These are phyloP conservation scores for Fusarium newnesense DNA, from an alignment of 2,329 filamentous ascomycete species.

Conservation along the genomic window DNA sequence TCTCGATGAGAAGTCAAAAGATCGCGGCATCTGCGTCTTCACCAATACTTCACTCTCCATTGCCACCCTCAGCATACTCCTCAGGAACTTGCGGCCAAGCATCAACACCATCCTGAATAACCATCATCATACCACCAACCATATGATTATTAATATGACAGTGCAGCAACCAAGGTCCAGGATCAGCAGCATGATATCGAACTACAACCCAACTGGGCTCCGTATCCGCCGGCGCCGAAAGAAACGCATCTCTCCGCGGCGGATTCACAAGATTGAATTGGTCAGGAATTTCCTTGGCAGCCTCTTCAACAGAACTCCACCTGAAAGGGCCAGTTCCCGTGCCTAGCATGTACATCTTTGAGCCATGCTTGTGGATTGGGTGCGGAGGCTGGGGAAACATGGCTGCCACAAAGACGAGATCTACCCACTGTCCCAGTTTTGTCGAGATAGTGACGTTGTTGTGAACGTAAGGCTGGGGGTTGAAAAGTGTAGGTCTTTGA, in stretches of 20 bases:
- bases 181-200: conserved; percentile 62
- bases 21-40: neutral
- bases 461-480: conserved; percentile 46
- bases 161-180: conserved; percentile 65
- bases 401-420: conserved; percentile 62
- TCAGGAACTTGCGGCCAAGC: conserved; percentile 54
- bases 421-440: conserved; percentile 61
- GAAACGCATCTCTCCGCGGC: conserved; percentile 59
- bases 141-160: conserved; percentile 67
- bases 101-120: conserved; percentile 60
- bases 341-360: conserved; percentile 68
- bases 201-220: conserved; percentile 58
- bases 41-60: conserved; percentile 9
- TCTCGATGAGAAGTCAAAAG: conserved; percentile 5
- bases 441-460: conserved; percentile 62
- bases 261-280: conserved; percentile 68
- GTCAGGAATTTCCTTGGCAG: conserved; percentile 56
- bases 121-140: conserved; percentile 64
- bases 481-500: conserved; percentile 57
- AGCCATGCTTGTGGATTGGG: conserved; percentile 72
- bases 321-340: conserved; percentile 60
- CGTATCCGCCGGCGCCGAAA: conserved; percentile 34
- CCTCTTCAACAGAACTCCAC: conserved; percentile 64
- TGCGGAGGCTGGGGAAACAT: conserved; percentile 61
- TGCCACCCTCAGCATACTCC: conserved; percentile 47